Conservation (phyloP, 2,329 filamentous ascomycete genomes). For the Penicillium sp. region DNA sequence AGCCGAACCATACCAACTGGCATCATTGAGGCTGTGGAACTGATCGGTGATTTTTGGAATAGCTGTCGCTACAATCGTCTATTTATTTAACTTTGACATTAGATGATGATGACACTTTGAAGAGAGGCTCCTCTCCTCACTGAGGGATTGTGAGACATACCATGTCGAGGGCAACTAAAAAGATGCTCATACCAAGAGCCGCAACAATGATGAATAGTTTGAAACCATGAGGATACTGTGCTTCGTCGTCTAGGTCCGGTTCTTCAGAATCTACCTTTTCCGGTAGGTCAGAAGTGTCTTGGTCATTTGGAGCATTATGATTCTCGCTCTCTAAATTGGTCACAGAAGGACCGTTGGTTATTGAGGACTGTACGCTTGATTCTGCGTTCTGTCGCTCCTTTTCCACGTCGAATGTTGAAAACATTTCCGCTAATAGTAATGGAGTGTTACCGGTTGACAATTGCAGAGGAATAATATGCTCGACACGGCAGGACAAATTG, state of each 20-base stretch:
- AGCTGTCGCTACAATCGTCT: conserved; percentile 12
- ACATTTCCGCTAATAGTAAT: background rate
- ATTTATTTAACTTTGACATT: background rate
- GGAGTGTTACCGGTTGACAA: background rate
- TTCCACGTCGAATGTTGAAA: background rate
- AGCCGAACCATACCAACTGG: conserved; percentile 41
- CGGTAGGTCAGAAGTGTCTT: background rate
- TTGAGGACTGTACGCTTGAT: background rate
- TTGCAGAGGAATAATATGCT: background rate
- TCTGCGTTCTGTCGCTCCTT: background rate
- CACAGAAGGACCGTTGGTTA: background rate
- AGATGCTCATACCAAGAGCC: background rate
- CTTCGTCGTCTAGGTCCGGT: background rate
- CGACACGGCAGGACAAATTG: background rate
- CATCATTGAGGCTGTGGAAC: conserved; percentile 30
- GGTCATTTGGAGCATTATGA: background rate
- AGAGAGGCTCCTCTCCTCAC: background rate
- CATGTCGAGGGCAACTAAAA: background rate
- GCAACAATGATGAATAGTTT: background rate
- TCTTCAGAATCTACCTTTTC: background rate
- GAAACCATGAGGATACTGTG: background rate
- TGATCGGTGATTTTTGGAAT: conserved; percentile 10
- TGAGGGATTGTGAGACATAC: background rate
- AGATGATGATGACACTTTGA: background rate
- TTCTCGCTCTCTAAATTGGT: background rate